Conservation (phyloP, 2,329 filamentous ascomycete species). For the Claviceps purpurea region DNA sequence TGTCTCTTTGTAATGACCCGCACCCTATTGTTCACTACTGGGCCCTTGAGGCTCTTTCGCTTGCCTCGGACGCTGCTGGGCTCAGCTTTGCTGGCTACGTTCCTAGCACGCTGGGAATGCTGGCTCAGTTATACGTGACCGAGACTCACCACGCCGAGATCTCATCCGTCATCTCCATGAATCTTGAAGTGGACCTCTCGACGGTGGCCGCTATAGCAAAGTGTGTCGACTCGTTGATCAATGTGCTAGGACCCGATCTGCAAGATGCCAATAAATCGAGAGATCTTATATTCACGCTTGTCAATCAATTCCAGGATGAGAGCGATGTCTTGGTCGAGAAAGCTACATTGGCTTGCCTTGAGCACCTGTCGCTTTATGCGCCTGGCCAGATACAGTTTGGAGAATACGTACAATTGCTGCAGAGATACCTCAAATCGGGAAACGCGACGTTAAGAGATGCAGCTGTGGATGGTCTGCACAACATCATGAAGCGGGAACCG, state of each 20-base stretch:
- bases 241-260: constrained; percentile 87
- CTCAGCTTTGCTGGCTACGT: constrained; percentile 86
- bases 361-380: constrained; percentile 86
- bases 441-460: constrained; percentile 60
- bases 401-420: constrained; percentile 71
- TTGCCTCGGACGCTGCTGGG: constrained; percentile 83
- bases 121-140: constrained; percentile 81
- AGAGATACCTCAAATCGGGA: constrained; percentile 60
- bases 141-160: constrained; percentile 86
- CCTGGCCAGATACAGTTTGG: constrained; percentile 74
- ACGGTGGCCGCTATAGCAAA: constrained; percentile 73
- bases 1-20: constrained; percentile 91
- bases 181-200: constrained; percentile 73
- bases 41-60: constrained; percentile 78
- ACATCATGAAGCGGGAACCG: constrained; percentile 86
- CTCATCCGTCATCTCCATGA: constrained; percentile 68
- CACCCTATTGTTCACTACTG: constrained; percentile 94
- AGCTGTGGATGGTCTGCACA: constrained; percentile 79
- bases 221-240: constrained; percentile 90
- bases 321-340: constrained; percentile 56
- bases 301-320: constrained; percentile 70
- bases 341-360: constrained; percentile 69
- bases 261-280: constrained; percentile 87
- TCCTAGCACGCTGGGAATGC: constrained; percentile 79
- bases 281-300: constrained; percentile 77